These are phyloP conservation scores for Alloascoidea hylecoeti DNA, from an alignment of 805 yeast species.

Conservation along the genomic window DNA sequence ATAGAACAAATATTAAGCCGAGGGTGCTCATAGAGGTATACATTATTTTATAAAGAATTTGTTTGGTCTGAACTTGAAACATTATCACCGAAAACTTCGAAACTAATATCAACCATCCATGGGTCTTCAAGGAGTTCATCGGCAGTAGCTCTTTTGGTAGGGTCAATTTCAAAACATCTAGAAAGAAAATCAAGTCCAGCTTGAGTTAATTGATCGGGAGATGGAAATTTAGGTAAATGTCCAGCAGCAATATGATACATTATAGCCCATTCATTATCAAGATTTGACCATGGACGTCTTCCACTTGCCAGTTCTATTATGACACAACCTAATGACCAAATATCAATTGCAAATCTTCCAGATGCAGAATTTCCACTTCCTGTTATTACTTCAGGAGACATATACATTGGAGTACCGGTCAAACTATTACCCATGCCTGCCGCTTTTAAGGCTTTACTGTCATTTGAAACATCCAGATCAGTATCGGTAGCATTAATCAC, in stretches of 20 bases:
- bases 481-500: no score
- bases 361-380: constrained; percentile 43
- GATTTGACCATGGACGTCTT: constrained; percentile 87
- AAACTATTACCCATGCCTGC: constrained; percentile 30
- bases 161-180: constrained; percentile 72
- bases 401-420: constrained; percentile 97
- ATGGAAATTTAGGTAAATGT: constrained; percentile 76
- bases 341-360: constrained; percentile 58
- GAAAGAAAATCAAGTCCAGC: constrained; percentile 60
- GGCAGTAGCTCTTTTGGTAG: constrained; percentile 69
- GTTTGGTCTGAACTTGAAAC: no score
- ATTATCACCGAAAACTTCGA: neutral
- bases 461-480: constrained; percentile 10
- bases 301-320: constrained; percentile 96
- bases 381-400: constrained; percentile 94
- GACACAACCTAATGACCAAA: constrained; percentile 97
- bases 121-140: constrained; percentile 78
- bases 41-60: no score
- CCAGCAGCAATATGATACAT: constrained; percentile 98
- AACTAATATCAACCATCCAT: constrained; percentile 38
- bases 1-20: no score
- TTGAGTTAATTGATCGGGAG: constrained; percentile 59
- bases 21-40: no score
- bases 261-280: constrained; percentile 96
- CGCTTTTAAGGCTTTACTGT: constrained; percentile 16